These are phyloP conservation scores for Fusarium sacchari DNA, from an alignment of 2,329 filamentous ascomycete genomes.

Conservation along the genomic window DNA sequence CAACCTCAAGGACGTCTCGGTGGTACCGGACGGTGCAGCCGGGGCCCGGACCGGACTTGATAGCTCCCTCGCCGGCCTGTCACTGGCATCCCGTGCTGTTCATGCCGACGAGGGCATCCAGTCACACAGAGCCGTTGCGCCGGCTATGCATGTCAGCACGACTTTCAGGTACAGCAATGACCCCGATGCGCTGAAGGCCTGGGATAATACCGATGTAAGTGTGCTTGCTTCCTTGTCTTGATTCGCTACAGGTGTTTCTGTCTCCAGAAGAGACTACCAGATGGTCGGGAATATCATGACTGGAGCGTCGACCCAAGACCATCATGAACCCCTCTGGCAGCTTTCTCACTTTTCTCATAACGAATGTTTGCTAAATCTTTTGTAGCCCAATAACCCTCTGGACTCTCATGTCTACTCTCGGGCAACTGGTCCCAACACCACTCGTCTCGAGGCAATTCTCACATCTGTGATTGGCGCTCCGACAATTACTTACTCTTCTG, in stretches of 20 bases:
- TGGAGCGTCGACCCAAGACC: not conserved
- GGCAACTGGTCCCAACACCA: conserved; percentile 79
- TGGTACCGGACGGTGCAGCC: conserved; percentile 16
- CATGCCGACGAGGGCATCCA: conserved; percentile 86
- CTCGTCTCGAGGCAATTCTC: conserved; percentile 86
- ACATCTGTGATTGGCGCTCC: conserved; percentile 76
- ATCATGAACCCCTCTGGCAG: not conserved
- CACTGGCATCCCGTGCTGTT: conserved; percentile 76
- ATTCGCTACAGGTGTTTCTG: not conserved
- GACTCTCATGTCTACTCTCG: conserved; percentile 87
- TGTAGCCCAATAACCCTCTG: conserved; percentile 59
- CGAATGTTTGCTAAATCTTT: conserved; percentile 16
- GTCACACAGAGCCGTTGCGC: conserved; percentile 80
- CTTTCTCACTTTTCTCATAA: not conserved
- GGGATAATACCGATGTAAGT: conserved; percentile 67
- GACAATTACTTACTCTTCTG: conserved; percentile 81
- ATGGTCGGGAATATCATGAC: not conserved
- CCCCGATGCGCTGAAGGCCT: conserved; percentile 69
- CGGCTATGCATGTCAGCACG: conserved; percentile 89
- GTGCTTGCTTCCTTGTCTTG: not conserved
- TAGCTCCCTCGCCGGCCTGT: conserved; percentile 41
- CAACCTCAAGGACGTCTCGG: not conserved
- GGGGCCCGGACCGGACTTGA: conserved; percentile 12
- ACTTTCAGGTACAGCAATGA: conserved; percentile 85
- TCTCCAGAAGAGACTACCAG: not conserved